Evolutionary conservation across 257 asterid species (phyloP), one percentile per base, ranked within the genome.

Genomic region (Leptodermis oblonga): DNA sequence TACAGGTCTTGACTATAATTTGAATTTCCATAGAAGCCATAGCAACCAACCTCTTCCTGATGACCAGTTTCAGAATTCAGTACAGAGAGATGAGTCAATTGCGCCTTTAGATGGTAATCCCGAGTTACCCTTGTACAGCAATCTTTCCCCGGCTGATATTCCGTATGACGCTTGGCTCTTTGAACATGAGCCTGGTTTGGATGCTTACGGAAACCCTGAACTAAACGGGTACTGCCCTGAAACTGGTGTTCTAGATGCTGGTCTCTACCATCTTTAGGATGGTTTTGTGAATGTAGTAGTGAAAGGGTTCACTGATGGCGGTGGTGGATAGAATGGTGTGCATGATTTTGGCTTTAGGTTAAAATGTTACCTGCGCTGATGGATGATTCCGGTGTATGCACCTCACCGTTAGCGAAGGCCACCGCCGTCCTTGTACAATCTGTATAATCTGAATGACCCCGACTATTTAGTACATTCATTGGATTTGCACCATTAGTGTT

Each of bases 221-320:
- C 67, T 83, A 80, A 76, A 76, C 69, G 74, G 52, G 11, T 72
- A 52, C 69, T 77, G 90, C 26, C 83, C 87, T 36, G 88, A 84
- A 66, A 55, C 85, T 77, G 68, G 81, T 75, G 64, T 76, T 42
- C 12, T 74, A 34, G 74, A 75, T 60, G 71, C 78, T 72, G 86
- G 85, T 69, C 71, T 68, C 73, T 58, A 77, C 70, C 82, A 78
- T 76, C 64, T 81, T 58, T 80, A 69, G 43, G 42, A 39, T 60
- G 28, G 59, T 52, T n/a, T 61, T 49, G 73, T 1, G 58, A 51
- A 51, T 23, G 55, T 15, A 45, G 37, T 12, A 46, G n/a, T 36
- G 13, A 41, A 39, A 20, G 37, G 60, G 39, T 71, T 71, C 17
- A 52, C 25, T 25, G 26, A 20, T n/a, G n/a, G n/a, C n/a, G 66